Conservation (phyloP, 768 basidiomycete species). For the Kwoniella sp. region DNA sequence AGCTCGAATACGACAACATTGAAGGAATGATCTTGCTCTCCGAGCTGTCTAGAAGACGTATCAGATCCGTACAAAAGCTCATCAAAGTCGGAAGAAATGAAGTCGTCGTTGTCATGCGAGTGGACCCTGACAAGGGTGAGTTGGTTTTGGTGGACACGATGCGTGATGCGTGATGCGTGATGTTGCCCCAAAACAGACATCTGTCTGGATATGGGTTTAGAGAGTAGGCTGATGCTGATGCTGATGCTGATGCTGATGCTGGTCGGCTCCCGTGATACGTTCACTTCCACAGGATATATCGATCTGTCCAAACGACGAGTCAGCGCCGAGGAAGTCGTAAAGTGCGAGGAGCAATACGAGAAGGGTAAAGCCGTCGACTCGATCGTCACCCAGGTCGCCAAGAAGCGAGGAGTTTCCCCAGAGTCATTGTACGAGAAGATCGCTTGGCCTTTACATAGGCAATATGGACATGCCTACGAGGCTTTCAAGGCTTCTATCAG, state of each 20-base stretch:
- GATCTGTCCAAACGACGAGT: conserved; percentile 98
- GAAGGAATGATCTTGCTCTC: conserved; percentile 99
- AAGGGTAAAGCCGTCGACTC: conserved; percentile 93
- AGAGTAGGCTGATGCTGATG: too few species aligned
- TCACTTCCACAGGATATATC: conserved; percentile 85
- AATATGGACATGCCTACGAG: conserved; percentile 94
- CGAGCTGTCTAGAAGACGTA: conserved; percentile 92
- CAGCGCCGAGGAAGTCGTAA: conserved; percentile 96
- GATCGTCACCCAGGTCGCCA: conserved; percentile 57
- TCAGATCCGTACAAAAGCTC: conserved; percentile 94
- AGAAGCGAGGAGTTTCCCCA: conserved; percentile 60
- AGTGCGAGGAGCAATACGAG: conserved; percentile 97
- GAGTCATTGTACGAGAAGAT: conserved; percentile 87
- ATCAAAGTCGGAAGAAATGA: conserved; percentile 97
- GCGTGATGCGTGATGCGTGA: too few species aligned
- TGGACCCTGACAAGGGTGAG: conserved; percentile 97
- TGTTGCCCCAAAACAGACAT: too few species aligned
- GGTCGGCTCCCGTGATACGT: too few species aligned
- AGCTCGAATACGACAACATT: conserved; percentile 99
- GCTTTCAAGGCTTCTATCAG: conserved; percentile 96
- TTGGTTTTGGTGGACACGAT: too few species aligned
- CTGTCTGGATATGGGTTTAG: too few species aligned
- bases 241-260: too few species aligned
- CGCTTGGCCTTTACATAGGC: conserved; percentile 87
- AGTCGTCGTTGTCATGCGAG: conserved; percentile 94